phyloP scores from a whole-genome alignment of 2,329 filamentous ascomycete genomes.

The Coniochaeta hoffmannii region DNA sequence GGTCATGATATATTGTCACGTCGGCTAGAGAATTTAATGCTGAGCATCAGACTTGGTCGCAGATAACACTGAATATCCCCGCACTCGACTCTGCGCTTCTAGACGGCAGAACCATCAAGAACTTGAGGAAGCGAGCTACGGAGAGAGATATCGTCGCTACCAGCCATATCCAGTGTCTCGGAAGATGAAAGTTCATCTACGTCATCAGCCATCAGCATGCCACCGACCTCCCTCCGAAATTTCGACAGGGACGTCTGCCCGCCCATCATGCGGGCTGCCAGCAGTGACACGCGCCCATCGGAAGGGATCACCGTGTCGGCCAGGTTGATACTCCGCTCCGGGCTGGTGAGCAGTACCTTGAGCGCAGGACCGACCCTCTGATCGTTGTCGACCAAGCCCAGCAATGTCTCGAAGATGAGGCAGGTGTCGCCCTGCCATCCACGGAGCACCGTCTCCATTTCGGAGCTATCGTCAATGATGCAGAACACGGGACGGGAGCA shows the following conservation, averaged over 20 bases:
- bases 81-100: too few relatives aligned
- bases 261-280: background rate
- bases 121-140: too few relatives aligned
- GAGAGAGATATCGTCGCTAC: too few relatives aligned
- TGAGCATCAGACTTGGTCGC: too few relatives aligned
- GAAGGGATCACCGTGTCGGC: background rate
- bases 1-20: too few relatives aligned
- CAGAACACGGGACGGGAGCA: background rate
- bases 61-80: too few relatives aligned
- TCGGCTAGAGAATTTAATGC: too few relatives aligned
- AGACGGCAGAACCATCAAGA: too few relatives aligned
- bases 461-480: background rate
- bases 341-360: background rate
- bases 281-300: background rate
- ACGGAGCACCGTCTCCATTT: background rate
- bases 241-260: background rate
- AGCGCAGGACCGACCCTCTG: background rate
- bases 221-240: background rate
- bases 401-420: background rate
- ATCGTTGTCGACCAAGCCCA: background rate
- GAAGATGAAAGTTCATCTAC: background rate
- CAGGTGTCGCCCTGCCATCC: background rate
- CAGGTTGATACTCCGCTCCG: background rate
- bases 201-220: background rate
- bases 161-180: too few relatives aligned